Conservation (phyloP, 768 basidiomycete species). For the Tulasnella sp. region DNA sequence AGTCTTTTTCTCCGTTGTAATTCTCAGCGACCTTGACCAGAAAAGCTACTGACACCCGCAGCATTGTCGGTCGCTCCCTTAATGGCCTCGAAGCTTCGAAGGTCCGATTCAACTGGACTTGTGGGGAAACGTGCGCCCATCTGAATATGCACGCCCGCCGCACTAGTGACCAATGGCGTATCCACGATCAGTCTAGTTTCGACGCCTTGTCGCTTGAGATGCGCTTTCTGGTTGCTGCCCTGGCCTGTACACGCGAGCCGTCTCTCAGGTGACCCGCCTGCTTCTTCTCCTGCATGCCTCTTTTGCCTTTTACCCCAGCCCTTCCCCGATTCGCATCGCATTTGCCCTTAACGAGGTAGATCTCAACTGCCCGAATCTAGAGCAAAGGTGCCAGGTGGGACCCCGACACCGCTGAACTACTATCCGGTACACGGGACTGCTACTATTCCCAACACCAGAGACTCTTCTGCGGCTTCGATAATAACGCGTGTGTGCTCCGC, state of each 20-base stretch:
- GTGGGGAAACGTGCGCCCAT: conserved; percentile 7
- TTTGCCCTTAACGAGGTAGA: conserved; percentile 7
- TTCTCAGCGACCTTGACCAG: neutral
- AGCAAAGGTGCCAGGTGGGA: neutral
- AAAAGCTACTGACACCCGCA: neutral
- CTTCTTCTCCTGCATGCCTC: conserved; percentile 11
- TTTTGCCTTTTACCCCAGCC: conserved; percentile 10
- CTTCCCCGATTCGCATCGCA: conserved; percentile 7
- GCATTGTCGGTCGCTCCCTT: conserved; percentile 7
- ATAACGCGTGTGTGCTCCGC: conserved; percentile 9
- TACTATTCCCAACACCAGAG: conserved; percentile 1
- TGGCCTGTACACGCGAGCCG: conserved; percentile 4
- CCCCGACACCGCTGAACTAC: neutral
- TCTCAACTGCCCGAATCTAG: neutral
- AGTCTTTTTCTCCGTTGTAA: neutral
- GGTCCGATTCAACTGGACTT: conserved; percentile 9
- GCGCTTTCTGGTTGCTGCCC: conserved; percentile 1
- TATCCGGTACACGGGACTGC: conserved; percentile 4
- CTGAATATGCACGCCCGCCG: conserved; percentile 5
- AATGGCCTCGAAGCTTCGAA: conserved; percentile 1
- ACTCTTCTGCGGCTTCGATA: conserved; percentile 7
- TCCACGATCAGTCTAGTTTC: conserved; percentile 3
- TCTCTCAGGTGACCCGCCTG: conserved; percentile 8
- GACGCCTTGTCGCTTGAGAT: neutral
- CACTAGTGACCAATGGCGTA: neutral